phyloP scores from a whole-genome alignment of 148 eudicot species.

The Pharnaceum exiguum region DNA sequence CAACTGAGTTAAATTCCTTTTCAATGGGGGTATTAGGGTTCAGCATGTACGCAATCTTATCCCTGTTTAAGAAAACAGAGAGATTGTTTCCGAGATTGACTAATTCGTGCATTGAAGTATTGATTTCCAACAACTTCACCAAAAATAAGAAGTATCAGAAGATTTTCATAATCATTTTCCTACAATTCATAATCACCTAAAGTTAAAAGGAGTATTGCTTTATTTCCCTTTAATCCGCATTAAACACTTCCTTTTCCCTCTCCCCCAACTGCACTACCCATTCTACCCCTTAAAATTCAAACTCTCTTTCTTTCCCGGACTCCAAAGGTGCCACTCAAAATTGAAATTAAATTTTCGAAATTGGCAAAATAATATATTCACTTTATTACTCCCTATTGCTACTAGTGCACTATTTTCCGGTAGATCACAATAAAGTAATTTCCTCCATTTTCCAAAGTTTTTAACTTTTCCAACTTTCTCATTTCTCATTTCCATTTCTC shows the following conservation, averaged over 20 bases:
- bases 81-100: too few relatives aligned
- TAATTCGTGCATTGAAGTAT: too few relatives aligned
- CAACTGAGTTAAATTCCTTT: too few relatives aligned
- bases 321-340: constrained; percentile 22
- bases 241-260: not conserved
- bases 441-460: constrained; percentile 20
- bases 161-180: too few relatives aligned
- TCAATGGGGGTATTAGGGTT: too few relatives aligned
- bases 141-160: too few relatives aligned
- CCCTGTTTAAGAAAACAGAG: too few relatives aligned
- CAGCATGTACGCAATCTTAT: too few relatives aligned
- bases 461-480: constrained; percentile 12
- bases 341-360: constrained; percentile 18
- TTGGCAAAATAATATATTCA: constrained; percentile 9
- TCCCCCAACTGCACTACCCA: not conserved
- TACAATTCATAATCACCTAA: too few relatives aligned
- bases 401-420: constrained; percentile 4
- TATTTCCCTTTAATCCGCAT: not conserved
- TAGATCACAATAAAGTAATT: constrained; percentile 21
- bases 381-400: not conserved
- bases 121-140: too few relatives aligned
- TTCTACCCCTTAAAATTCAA: constrained; percentile 25
- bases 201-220: too few relatives aligned
- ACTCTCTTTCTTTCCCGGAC: constrained; percentile 24
- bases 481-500: not conserved